Conservation (phyloP, 352 stramenopile genomes). For the Pythium dissotocum region DNA sequence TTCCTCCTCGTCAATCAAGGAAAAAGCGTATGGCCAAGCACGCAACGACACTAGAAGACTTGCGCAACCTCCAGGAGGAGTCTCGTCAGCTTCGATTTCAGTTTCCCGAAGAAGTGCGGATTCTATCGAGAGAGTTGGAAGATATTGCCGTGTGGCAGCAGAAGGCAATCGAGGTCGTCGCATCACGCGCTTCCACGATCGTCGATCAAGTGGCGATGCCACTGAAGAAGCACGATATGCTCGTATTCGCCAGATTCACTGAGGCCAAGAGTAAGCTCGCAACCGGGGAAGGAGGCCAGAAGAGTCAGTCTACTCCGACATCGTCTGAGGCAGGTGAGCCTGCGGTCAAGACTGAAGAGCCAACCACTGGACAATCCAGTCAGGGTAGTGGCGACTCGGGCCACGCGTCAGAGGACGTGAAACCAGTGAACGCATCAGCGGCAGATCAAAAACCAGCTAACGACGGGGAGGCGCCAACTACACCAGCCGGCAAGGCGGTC, state of each 20-base stretch:
- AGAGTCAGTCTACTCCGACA: background rate
- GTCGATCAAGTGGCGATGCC: slow-evolving; percentile 42
- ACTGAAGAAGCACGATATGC: slow-evolving; percentile 64
- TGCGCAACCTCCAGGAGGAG: slow-evolving; percentile 58
- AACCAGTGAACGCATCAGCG: background rate
- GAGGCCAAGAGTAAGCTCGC: slow-evolving; percentile 28
- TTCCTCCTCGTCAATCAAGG: slow-evolving; percentile 74
- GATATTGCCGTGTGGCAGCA: slow-evolving; percentile 64
- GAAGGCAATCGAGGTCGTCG: slow-evolving; percentile 57
- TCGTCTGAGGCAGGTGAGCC: background rate
- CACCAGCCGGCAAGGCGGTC: slow-evolving; percentile 5
- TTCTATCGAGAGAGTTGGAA: slow-evolving; percentile 71
- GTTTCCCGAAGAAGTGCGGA: slow-evolving; percentile 79
- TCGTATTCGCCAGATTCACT: slow-evolving; percentile 45
- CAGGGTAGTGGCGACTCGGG: background rate
- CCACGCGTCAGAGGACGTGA: background rate
- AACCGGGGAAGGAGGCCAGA: background rate
- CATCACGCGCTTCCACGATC: slow-evolving; percentile 36
- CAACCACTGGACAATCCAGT: background rate
- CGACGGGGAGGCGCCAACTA: background rate
- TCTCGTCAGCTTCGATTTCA: slow-evolving; percentile 59
- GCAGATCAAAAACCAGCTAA: background rate
- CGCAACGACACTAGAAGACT: slow-evolving; percentile 54
- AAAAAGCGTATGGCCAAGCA: slow-evolving; percentile 77
- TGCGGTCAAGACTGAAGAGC: slow-evolving; percentile 1